Evolutionary conservation across 345 rosid genomes (phyloP), one percentile per base, ranked within the genome.

Genomic region (Gossypium bickii): DNA sequence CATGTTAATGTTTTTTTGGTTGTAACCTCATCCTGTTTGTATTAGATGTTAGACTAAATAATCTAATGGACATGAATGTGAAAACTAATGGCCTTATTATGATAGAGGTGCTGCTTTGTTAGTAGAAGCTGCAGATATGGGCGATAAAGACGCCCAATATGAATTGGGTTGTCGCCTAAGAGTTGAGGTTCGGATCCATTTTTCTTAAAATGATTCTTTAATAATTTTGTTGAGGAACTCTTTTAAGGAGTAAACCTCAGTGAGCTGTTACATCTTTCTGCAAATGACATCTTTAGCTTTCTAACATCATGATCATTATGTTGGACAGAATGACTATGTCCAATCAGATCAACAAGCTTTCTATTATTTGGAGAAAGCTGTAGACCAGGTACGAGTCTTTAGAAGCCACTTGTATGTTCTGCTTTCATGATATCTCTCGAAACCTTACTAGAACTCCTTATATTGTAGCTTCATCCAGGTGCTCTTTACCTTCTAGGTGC

Each of bases 61-160:
- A 67, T 41, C 7, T 16, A 11, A 66, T 12, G 12, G 47, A n/a
- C 27, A 34, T 38, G 49, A 67, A 9, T 81, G 60, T 65, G 71
- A n/a, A 22, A 53, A 25, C 59, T 73, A 64, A 38, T 16, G 12
- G 2, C 15, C 55, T 63, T 66, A 24, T 61, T 17, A 29, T 79
- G 65, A 29, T 62, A 92, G 97, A 61, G 97, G 98, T 78, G 97
- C 93, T 82, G 94, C 98, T 69, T 87, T 94, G 85, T 82, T 94
- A 66, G 93, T 91, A 16, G 98, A 94, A 84, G 93, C 98, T 82
- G 97, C 96, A 52, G 87, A 91, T 48, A 92, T 94, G 98, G 98
- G 98, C 52, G 84, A 94, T 86, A 84, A 95, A 29, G 94, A 94
- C 70, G 98, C 96, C 55, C 97, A 89, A 9, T 94, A 86, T 77